Evolutionary conservation across 1,284 basidiomycete species (phyloP).

Genomic region (Ustilago hordei): DNA sequence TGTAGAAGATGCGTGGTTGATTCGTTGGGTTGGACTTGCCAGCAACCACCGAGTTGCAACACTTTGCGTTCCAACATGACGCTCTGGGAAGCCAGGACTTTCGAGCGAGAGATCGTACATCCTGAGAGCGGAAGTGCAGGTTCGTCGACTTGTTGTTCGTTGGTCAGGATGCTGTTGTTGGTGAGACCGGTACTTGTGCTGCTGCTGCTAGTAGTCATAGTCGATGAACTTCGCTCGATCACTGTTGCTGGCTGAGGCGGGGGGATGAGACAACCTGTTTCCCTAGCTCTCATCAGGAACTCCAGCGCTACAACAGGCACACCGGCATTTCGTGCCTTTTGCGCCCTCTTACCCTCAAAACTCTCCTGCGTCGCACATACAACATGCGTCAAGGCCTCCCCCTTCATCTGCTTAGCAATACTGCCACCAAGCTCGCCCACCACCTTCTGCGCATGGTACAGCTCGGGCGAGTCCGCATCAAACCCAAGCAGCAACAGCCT

Average conservation of each 20-base stretch:
- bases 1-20: constrained; percentile 41
- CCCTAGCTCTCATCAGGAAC: constrained; percentile 32
- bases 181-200: constrained; percentile 10
- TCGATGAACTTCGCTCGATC: constrained; percentile 11
- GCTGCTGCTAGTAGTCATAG: constrained; percentile 11
- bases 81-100: constrained; percentile 26
- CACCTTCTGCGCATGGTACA: constrained; percentile 52
- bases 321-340: constrained; percentile 35
- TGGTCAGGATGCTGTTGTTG: neutral
- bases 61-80: constrained; percentile 39
- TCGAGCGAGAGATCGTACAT: constrained; percentile 37
- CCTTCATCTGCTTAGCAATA: constrained; percentile 37
- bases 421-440: constrained; percentile 47
- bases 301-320: constrained; percentile 45
- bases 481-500: constrained; percentile 49
- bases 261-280: constrained; percentile 27
- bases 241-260: constrained; percentile 15
- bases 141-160: neutral
- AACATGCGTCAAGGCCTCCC: constrained; percentile 46
- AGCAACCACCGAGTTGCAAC: constrained; percentile 42
- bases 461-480: constrained; percentile 46
- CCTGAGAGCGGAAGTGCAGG: constrained; percentile 28
- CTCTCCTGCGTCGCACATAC: constrained; percentile 41
- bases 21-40: constrained; percentile 27
- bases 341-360: constrained; percentile 28